Percentiles rank a stretch among this genome's conserved stretches.
Conservation (phyloP, 192 early-diverging fungal species). For the Neocallimastix lanati region DNA sequence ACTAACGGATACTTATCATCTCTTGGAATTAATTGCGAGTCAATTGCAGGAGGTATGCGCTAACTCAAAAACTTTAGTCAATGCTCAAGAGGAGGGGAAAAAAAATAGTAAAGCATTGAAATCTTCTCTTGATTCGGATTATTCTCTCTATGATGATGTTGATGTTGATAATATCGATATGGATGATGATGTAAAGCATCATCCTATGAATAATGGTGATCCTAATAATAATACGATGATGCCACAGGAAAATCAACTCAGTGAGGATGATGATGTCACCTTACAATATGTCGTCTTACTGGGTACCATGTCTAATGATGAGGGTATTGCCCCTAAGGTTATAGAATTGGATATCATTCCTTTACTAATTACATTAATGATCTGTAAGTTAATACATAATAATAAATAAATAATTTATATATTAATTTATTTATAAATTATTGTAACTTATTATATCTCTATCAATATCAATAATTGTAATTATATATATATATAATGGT, state of each 20-base stretch:
- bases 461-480: no score
- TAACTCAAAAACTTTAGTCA: not conserved
- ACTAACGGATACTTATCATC: conserved; percentile 20
- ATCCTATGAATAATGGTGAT: no score
- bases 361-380: conserved; percentile 26
- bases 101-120: conserved; percentile 6
- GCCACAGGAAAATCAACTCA: not conserved
- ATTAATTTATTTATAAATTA: no score
- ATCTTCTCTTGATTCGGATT: not conserved
- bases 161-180: no score
- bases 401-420: no score
- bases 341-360: conserved; percentile 13
- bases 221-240: no score
- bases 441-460: no score
- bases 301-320: conserved; percentile 30
- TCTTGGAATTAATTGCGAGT: conserved; percentile 14
- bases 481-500: no score
- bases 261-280: conserved; percentile 26
- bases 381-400: no score
- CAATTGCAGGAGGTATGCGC: conserved; percentile 4
- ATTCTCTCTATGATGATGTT: not conserved
- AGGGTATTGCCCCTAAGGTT: conserved; percentile 23
- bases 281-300: conserved; percentile 22
- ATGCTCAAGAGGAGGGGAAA: not conserved
- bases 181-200: no score